A percentile compares a stretch with the other conserved stretches of the same genome.
Evolutionary conservation across 2,329 filamentous ascomycete species (phyloP).

Genomic region (Rhinocladiella similis): DNA sequence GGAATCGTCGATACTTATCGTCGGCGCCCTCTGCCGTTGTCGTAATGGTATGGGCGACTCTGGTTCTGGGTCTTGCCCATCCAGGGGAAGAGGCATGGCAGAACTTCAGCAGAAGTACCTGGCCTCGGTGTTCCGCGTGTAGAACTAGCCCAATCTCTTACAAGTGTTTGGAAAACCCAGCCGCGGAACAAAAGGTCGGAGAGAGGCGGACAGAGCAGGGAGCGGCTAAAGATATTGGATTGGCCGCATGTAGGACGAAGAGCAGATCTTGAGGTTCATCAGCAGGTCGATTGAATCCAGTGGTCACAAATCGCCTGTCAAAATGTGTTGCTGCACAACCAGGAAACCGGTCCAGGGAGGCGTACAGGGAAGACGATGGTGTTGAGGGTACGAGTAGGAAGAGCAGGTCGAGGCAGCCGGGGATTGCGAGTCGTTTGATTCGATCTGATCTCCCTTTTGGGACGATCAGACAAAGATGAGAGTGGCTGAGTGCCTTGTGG

Average conservation of each 20-base stretch:
- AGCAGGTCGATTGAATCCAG: not conserved
- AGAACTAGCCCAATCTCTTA: not conserved
- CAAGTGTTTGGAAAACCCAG: not conserved
- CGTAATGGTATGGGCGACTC: constrained; percentile 10
- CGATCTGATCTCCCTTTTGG: not conserved
- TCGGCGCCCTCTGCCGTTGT: constrained; percentile 44
- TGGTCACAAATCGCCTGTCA: not conserved
- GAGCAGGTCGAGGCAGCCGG: not conserved
- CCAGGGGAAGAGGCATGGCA: constrained; percentile 16
- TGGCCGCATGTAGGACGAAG: not conserved
- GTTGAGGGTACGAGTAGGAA: not conserved
- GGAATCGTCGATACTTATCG: constrained; percentile 59
- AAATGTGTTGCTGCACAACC: not conserved
- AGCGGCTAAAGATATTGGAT: not conserved
- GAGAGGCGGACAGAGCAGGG: not conserved
- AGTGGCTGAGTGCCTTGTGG: not conserved
- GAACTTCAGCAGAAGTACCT: not conserved
- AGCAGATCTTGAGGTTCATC: not conserved
- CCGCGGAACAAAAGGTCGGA: not conserved
- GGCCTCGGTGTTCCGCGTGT: not conserved
- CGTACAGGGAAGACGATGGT: not conserved
- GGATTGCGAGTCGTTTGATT: not conserved
- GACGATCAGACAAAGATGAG: not conserved
- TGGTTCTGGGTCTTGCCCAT: constrained; percentile 16
- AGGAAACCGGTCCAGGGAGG: not conserved